Percentiles rank a stretch among this genome's conserved stretches.
These are phyloP conservation scores for Isabelozyma rhagii DNA, from an alignment of 805 yeast genomes.

Conservation along the genomic window DNA sequence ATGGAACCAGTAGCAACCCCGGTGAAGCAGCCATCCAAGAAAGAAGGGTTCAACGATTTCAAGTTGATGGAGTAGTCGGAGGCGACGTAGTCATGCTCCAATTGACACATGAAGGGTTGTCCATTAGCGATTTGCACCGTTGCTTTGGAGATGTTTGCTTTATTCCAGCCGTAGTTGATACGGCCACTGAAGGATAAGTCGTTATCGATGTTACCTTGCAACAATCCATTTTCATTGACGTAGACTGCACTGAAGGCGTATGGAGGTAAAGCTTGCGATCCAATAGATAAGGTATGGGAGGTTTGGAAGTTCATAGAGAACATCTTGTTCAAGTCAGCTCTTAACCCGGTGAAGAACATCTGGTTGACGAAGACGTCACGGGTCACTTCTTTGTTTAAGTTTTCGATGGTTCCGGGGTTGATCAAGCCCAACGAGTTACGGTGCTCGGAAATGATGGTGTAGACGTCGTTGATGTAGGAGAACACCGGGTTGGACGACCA, in stretches of 20 bases:
- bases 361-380: slow-evolving; percentile 90
- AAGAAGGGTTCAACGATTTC: slow-evolving; percentile 86
- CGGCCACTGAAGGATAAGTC: slow-evolving; percentile 85
- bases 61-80: slow-evolving; percentile 83
- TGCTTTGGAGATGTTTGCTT: slow-evolving; percentile 71
- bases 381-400: slow-evolving; percentile 87
- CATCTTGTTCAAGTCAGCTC: slow-evolving; percentile 94
- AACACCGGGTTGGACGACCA: slow-evolving; percentile 85
- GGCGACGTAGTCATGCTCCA: slow-evolving; percentile 95
- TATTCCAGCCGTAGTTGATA: slow-evolving; percentile 87
- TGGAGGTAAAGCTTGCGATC: slow-evolving; percentile 81
- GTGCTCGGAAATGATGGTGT: slow-evolving; percentile 68
- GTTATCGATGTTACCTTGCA: slow-evolving; percentile 90
- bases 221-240: slow-evolving; percentile 79
- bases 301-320: slow-evolving; percentile 91
- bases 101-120: slow-evolving; percentile 91
- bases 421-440: slow-evolving; percentile 76
- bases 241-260: slow-evolving; percentile 88
- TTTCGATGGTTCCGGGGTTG: slow-evolving; percentile 95
- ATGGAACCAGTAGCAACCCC: slow-evolving; percentile 93
- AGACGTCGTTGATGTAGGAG: slow-evolving; percentile 73
- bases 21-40: slow-evolving; percentile 63
- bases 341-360: slow-evolving; percentile 89
- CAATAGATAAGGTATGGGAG: slow-evolving; percentile 87
- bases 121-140: slow-evolving; percentile 84